A percentile compares a stretch with the other conserved stretches of the same genome.
Conservation (phyloP, 192 early-diverging fungal species). For the Physocladia obscura region DNA sequence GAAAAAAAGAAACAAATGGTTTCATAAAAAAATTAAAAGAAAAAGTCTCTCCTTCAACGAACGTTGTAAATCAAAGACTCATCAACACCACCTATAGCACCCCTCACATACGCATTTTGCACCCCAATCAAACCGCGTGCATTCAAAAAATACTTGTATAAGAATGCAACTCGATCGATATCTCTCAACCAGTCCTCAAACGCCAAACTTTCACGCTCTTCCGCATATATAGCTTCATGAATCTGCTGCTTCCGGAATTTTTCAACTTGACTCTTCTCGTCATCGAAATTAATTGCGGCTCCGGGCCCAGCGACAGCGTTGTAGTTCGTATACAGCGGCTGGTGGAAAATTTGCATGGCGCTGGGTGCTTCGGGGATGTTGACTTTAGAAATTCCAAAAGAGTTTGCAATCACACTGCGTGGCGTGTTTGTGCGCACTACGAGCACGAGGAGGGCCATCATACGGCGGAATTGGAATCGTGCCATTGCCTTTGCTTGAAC, state of each 20-base stretch:
- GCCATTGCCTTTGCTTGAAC: conserved; percentile 32
- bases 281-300: conserved; percentile 3
- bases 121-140: conserved; percentile 40
- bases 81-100: not conserved
- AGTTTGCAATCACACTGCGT: conserved; percentile 36
- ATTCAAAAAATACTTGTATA: conserved; percentile 54
- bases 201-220: conserved; percentile 22
- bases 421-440: conserved; percentile 43
- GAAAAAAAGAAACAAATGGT: not conserved
- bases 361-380: conserved; percentile 39
- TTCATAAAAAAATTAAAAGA: not conserved
- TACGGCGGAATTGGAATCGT: conserved; percentile 39
- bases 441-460: conserved; percentile 33
- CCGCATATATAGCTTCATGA: conserved; percentile 22
- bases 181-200: conserved; percentile 42
- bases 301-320: not conserved
- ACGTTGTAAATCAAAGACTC: conserved; percentile 18
- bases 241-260: conserved; percentile 19
- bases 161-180: conserved; percentile 46
- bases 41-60: conserved; percentile 2
- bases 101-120: conserved; percentile 20
- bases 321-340: conserved; percentile 22
- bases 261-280: conserved; percentile 20
- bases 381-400: conserved; percentile 32
- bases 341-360: conserved; percentile 31